These are phyloP conservation scores for Ascochyta clinopodiicola DNA, from an alignment of 2,329 filamentous ascomycete species.

Conservation along the genomic window DNA sequence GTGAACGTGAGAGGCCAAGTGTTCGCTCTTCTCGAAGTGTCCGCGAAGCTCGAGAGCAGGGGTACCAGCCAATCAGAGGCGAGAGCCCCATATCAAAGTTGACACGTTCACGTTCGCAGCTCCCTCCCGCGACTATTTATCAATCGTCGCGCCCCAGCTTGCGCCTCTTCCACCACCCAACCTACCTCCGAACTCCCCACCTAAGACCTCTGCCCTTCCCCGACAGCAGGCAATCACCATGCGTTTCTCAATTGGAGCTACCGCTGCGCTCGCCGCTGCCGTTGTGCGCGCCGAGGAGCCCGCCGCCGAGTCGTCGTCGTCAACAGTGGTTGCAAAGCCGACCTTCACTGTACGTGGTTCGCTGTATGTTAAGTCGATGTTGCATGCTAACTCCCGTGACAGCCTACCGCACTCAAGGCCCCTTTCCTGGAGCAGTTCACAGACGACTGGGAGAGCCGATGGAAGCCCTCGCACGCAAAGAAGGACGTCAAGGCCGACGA, in stretches of 20 bases:
- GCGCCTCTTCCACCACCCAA: conserved; percentile 27
- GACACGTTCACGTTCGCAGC: conserved; percentile 30
- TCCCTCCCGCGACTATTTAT: conserved; percentile 35
- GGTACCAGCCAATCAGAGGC: conserved; percentile 11
- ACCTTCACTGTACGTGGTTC: conserved; percentile 80
- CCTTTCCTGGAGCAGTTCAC: conserved; percentile 99
- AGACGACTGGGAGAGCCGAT: conserved; percentile 90
- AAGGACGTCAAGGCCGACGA: conserved; percentile 84
- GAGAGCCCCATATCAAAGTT: conserved; percentile 13
- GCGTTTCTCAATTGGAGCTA: conserved; percentile 75
- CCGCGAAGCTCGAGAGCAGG: conserved; percentile 11
- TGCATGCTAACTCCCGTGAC: conserved; percentile 28
- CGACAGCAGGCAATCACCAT: conserved; percentile 45
- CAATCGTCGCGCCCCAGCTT: conserved; percentile 30
- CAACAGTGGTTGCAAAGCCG: conserved; percentile 71
- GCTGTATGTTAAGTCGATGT: not conserved
- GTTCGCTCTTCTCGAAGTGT: conserved; percentile 15
- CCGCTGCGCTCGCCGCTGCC: conserved; percentile 72
- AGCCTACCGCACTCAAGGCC: conserved; percentile 89
- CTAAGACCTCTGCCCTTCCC: conserved; percentile 39
- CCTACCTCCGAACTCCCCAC: conserved; percentile 11
- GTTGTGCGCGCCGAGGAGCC: conserved; percentile 72
- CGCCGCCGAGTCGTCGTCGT: conserved; percentile 58
- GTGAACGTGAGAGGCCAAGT: conserved; percentile 10
- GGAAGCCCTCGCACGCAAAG: conserved; percentile 95